These are phyloP conservation scores for Maudiozyma turicensis DNA, from an alignment of 805 yeast species.

Conservation along the genomic window DNA sequence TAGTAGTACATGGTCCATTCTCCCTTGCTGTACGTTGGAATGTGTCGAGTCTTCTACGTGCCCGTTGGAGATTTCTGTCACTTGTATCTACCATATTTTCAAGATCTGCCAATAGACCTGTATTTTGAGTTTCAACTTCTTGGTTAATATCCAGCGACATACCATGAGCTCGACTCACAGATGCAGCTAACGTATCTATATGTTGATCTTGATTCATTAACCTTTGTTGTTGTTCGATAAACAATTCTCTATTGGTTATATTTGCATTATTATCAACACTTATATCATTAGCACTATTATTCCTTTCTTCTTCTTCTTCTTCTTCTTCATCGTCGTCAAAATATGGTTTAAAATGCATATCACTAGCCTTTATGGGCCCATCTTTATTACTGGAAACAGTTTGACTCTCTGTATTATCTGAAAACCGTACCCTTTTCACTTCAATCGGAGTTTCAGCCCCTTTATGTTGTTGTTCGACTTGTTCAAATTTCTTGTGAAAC, in stretches of 20 bases:
- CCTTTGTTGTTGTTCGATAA: conserved; percentile 39
- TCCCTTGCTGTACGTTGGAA: conserved; percentile 36
- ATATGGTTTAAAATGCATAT: conserved; percentile 16
- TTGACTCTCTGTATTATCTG: conserved; percentile 6
- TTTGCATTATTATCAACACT: background rate
- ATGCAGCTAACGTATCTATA: conserved; percentile 32
- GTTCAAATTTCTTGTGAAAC: background rate
- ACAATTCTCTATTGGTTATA: conserved; percentile 28
- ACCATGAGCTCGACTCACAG: conserved; percentile 36
- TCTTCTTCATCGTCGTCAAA: conserved; percentile 12
- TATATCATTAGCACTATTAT: background rate
- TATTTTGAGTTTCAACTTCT: conserved; percentile 41
- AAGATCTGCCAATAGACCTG: conserved; percentile 36
- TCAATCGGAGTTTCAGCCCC: background rate
- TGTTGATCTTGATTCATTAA: conserved; percentile 38
- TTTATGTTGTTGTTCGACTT: background rate
- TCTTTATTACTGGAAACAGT: no score
- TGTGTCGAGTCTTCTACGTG: conserved; percentile 31
- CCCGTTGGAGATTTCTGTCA: conserved; percentile 34
- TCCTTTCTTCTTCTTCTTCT: background rate
- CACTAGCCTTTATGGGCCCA: background rate
- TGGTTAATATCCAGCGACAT: conserved; percentile 38
- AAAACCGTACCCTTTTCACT: conserved; percentile 18
- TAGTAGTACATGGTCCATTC: conserved; percentile 42
- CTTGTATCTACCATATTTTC: conserved; percentile 38